These are phyloP conservation scores for Lipomyces oligophaga DNA, from an alignment of 805 yeast genomes.

Conservation along the genomic window DNA sequence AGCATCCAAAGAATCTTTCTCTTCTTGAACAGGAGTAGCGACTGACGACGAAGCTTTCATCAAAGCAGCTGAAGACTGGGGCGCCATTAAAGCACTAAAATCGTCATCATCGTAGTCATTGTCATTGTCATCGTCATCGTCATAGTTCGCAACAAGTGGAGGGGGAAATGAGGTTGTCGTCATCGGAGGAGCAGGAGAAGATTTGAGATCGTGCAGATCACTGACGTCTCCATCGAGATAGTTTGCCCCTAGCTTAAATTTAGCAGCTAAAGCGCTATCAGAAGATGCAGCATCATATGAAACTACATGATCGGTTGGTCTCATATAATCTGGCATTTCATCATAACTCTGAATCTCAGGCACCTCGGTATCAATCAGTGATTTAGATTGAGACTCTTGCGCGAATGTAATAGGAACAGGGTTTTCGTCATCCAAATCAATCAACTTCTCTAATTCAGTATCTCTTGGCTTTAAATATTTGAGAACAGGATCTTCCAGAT, in stretches of 20 bases:
- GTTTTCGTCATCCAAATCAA: conserved; percentile 21
- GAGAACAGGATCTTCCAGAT: neutral
- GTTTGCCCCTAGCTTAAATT: conserved; percentile 8
- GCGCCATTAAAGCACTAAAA: conserved; percentile 11
- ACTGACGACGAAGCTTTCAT: conserved; percentile 8
- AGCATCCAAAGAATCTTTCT: conserved; percentile 1
- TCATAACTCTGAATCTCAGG: neutral
- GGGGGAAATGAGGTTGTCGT: neutral
- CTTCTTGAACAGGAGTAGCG: conserved; percentile 10
- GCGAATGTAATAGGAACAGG: conserved; percentile 4
- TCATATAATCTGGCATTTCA: neutral
- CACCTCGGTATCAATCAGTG: too few species aligned
- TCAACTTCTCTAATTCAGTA: conserved; percentile 9
- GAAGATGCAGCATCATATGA: neutral
- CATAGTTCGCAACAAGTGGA: neutral
- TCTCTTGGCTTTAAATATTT: neutral
- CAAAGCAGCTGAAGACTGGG: conserved; percentile 8
- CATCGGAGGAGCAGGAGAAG: neutral
- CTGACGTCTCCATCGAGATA: conserved; percentile 8
- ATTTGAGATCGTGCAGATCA: neutral
- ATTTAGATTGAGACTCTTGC: too few species aligned
- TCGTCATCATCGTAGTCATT: conserved; percentile 16
- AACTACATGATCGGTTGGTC: neutral
- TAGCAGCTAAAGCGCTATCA: neutral
- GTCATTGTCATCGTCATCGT: neutral